Evolutionary conservation across 1,139 yeast species (phyloP), one percentile per base, ranked within the genome.

Genomic region (Wickerhamomyces sp.): DNA sequence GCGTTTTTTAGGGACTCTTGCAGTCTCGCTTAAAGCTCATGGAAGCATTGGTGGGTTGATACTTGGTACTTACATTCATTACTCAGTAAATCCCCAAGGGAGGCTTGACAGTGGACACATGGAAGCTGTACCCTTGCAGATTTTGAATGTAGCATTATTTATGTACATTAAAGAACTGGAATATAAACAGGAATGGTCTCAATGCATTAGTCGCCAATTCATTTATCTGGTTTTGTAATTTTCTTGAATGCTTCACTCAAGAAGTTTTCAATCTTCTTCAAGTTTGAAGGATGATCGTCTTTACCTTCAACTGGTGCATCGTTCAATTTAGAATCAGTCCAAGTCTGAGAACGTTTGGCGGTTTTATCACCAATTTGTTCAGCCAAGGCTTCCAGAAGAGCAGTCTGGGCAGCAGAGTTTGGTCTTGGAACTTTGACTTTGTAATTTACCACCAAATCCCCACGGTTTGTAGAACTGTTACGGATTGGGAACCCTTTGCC

Each of bases 311-410:
- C 58, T 40, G 65, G 64, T 11, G 46, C 37, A 2, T 47, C 51
- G 26, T 42, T 38, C 46, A 37, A 27, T 50, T 49, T 32, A 44
- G 45, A 45, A 11, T 69, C 61, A 46, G 72, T 69, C 80, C 81
- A 77, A 44, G 74, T 71, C n/a, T 79, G 76, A 52, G 82, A 72
- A 53, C 93, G 72, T 56, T 78, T 85, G 4, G 99, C 98, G 31
- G 75, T 76, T 40, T 72, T 72, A 63, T 93, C 99, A 49, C 86
- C 81, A 45, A 85, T 77, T 4, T 95, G 84, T 61, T 89, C 96
- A 1, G 99, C 99, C 52, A 93, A 74, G 0, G 97, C 96, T 64
- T 94, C 99, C 58, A 94, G 74, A 47, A 93, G 71, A n/a, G 95
- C 95, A 10, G 82, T 82, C 64, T 93, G 96, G 2, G 93, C 84